Percentiles rank a stretch among this genome's conserved stretches.
These are phyloP conservation scores for Phlebiopsis gigantea DNA, from an alignment of 768 basidiomycete species.

Conservation along the genomic window DNA sequence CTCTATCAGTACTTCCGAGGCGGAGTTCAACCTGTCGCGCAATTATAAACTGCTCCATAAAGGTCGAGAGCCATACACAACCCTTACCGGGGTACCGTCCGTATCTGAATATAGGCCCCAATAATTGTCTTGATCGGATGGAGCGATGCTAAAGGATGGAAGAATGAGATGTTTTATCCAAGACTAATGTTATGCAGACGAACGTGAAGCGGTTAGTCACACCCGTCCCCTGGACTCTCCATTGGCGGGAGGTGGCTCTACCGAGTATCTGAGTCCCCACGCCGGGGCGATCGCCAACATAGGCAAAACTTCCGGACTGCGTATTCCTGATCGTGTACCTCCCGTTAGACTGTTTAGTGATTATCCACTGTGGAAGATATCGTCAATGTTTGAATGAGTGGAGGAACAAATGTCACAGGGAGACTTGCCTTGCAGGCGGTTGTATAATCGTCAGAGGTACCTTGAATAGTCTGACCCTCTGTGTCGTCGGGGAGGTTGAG, in stretches of 20 bases:
- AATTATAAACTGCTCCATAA: neutral
- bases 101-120: neutral
- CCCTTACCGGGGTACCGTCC: neutral
- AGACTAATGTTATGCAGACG: neutral
- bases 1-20: neutral
- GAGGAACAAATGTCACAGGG: no score
- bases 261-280: neutral
- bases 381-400: no score
- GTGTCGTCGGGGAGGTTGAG: neutral
- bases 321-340: neutral
- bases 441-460: neutral
- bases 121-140: neutral
- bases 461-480: neutral
- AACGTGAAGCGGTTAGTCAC: neutral
- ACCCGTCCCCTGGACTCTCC: neutral
- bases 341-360: neutral
- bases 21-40: neutral
- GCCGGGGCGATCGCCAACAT: neutral
- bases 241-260: neutral
- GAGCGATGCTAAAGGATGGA: neutral
- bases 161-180: neutral
- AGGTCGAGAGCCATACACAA: neutral
- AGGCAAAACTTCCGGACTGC: neutral
- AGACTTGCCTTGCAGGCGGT: neutral
- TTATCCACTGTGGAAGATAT: neutral